Base-by-base conservation (phyloP, 1,139 yeast species). In the Arxiozyma bovina region DNA sequence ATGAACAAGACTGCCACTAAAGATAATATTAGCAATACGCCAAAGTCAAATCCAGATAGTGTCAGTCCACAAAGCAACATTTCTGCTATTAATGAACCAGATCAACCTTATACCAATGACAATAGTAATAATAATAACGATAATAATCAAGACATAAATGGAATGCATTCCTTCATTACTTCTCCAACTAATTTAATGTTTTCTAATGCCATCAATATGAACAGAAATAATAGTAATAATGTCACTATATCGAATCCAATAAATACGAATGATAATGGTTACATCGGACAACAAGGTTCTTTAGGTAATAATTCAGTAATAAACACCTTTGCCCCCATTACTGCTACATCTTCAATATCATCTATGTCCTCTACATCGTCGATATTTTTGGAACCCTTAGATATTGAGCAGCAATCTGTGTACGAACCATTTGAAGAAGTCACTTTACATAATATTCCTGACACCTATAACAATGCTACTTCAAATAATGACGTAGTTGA, bases 391-490 rank as follows among this genome's bases (percentile, higher is more conserved):
- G 47, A 9, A n/a, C 57, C 59, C 12, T 45, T 57, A 18, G 60
- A 55, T 51, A 18, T 43, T 22, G 60, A 57, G 42, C 60, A 57
- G 48, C 55, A 51, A 43, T 43, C 57, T 25, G 30, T 45, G 25
- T 40, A 27, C 48, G 47, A 48, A 21, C 49, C 49, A 27, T 51
- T 45, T 46, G 51, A 46, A 40, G 42, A 40, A 25, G 5, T 27
- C 41, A 41, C 18, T 18, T 3, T 46, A 11, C 50, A 50, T 21
- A 17, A 12, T 20, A 40, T 42, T 38, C 18, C 45, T 12, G 38
- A 41, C 15, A 51, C 53, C 21, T 30, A 42, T 12, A 42, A 43
- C 34, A 49, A 7, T 43, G 7, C 30, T 6, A 38, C 8, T 47
- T 22, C 17, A 12, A 47, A 38, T 22, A 27, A 27, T n/a, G 11